These are phyloP conservation scores for Colletotrichum godetiae DNA, from an alignment of 2,329 filamentous ascomycete genomes.

Conservation along the genomic window DNA sequence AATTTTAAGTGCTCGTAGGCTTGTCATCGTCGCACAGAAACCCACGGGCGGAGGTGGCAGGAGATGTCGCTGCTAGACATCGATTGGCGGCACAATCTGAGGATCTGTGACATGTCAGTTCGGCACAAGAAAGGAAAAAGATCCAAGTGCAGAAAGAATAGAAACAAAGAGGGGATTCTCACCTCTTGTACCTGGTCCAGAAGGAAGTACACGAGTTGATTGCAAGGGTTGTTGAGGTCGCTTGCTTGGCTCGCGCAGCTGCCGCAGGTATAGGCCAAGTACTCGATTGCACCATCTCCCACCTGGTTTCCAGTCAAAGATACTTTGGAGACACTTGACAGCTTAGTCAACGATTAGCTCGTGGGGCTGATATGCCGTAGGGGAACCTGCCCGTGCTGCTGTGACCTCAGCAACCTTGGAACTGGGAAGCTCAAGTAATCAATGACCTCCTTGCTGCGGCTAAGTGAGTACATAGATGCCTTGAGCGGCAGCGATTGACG, in stretches of 20 bases:
- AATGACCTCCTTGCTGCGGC: neutral
- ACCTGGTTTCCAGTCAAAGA: neutral
- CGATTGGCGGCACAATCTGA: conserved; percentile 21
- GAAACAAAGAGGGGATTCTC: neutral
- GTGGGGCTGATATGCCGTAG: conserved; percentile 14
- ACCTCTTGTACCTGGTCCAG: neutral
- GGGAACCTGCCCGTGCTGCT: neutral
- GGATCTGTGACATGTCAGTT: neutral
- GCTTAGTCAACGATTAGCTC: conserved; percentile 26
- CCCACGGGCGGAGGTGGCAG: conserved; percentile 6
- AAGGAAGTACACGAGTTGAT: neutral
- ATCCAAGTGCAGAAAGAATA: neutral
- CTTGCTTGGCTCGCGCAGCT: conserved; percentile 16
- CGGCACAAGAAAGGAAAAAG: neutral
- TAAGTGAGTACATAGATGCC: neutral
- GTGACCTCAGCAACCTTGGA: neutral
- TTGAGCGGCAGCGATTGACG: neutral
- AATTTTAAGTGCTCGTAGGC: neutral
- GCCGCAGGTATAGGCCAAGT: conserved; percentile 2
- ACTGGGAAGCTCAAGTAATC: neutral
- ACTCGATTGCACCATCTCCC: neutral
- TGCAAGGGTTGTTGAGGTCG: conserved; percentile 7
- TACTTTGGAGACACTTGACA: neutral
- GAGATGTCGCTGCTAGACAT: conserved; percentile 19
- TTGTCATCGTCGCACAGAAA: conserved; percentile 25